Conservation (phyloP, 208 protist genomes). For the Lotmaria passim region DNA sequence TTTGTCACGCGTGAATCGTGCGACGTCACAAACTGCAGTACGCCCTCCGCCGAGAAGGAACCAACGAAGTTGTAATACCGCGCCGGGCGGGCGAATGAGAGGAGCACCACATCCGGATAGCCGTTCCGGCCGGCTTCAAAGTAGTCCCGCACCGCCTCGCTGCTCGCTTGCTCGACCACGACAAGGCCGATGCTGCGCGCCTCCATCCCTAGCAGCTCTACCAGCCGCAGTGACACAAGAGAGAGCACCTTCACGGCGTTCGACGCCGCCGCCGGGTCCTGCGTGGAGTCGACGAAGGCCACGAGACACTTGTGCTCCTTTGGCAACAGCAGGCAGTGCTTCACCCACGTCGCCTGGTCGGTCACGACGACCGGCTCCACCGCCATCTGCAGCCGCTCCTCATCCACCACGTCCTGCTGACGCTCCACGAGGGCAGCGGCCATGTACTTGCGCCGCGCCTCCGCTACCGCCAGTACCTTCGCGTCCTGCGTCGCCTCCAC, state of each 20-base stretch:
- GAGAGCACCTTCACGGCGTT: slow-evolving; percentile 18
- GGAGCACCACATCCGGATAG: slow-evolving; percentile 37
- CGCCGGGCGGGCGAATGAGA: slow-evolving; percentile 8
- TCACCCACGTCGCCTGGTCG: slow-evolving; percentile 31
- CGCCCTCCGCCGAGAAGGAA: slow-evolving; percentile 33
- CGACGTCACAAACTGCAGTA: slow-evolving; percentile 37
- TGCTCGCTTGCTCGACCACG: slow-evolving; percentile 30
- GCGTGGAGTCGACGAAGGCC: slow-evolving; percentile 30
- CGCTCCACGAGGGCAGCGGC: slow-evolving; percentile 17
- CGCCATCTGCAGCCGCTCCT: slow-evolving; percentile 14
- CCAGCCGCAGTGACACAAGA: slow-evolving; percentile 24
- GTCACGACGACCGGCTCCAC: slow-evolving; percentile 20
- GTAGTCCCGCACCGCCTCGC: slow-evolving; percentile 28
- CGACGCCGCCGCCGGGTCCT: slow-evolving; percentile 12
- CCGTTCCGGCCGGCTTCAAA: slow-evolving; percentile 37
- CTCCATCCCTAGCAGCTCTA: slow-evolving; percentile 15
- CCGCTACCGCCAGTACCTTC: slow-evolving; percentile 10
- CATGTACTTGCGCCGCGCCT: slow-evolving; percentile 23
- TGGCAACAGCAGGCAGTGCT: slow-evolving; percentile 27
- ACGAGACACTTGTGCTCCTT: slow-evolving; percentile 39
- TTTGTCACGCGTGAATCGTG: slow-evolving; percentile 12
- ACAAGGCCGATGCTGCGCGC: slow-evolving; percentile 34
- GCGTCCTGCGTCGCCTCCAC: slow-evolving; percentile 11
- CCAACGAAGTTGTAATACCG: slow-evolving; percentile 47
- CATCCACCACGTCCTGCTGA: slow-evolving; percentile 23